Base-by-base conservation (phyloP, 2,329 filamentous ascomycete species). In the Plectosphaerella cucumerina region DNA sequence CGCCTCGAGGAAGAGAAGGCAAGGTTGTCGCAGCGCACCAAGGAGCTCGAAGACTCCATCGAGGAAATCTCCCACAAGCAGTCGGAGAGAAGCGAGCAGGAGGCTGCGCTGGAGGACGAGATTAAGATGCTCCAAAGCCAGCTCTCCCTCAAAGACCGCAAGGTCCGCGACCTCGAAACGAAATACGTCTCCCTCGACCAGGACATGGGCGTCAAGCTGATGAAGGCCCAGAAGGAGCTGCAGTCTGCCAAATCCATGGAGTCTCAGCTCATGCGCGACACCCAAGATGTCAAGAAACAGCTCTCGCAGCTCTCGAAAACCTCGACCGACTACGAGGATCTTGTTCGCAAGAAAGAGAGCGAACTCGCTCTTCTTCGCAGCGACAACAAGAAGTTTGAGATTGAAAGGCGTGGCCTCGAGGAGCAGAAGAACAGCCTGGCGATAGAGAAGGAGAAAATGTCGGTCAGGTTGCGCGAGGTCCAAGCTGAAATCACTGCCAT, bases 61-160 rank as follows among this genome's bases (percentile, higher is more conserved):
- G 73, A 82, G 9, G 85, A 90, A 6, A 78, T 94, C 11, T 83
- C 89, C 41, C 77, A 78, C 50, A 81, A 80, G 46, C 87, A 89
- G 57, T 84, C 86, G 1, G 82, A 92, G 62, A 82, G 88, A 48
- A 89, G 86, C 55, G 82, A 84, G 57, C 84, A 90, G 55, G 89
- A 97, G 63, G 82, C 88, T 37, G 81, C 79, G 11, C 75, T 99
- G 17, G 83, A 83, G 45, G 89, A 91, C 55, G 91, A 99, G 60
- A 82, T 97, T 59, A 90, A 89, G 65, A 89, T 97, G 81, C 81
- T 99, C 5, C 87, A 93, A 59, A 97, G 92, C 59, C 93, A 97
- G 59, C 74, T 99, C 12, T 82, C 82, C 49, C 71, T 97, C 53
- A 96, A 96, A 68, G 92, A 97, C 50, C 85, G 90, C 51, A 99